Evolutionary conservation across 441 rosid genomes (phyloP), one percentile per base, ranked within the genome.

Genomic region (Adansonia madagascariensis): DNA sequence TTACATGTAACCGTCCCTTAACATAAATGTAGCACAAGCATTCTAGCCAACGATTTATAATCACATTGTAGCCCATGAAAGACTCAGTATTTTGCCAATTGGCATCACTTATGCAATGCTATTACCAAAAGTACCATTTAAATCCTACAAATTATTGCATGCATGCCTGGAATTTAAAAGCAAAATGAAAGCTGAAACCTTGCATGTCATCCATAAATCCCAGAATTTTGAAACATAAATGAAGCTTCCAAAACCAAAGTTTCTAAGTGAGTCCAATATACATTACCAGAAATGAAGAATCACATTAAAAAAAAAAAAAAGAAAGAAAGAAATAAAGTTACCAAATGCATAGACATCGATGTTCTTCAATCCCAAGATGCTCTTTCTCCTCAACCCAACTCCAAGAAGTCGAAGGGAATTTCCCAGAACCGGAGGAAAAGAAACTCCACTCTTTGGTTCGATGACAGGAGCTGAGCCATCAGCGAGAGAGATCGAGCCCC

Each of bases 311-410:
- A 1, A 6, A 64, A 27, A 46, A 47, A 18, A 7, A 59, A 57
- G 64, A 47, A 44, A 57, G 18, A 44, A 1, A 5, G 14, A 70
- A 56, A 12, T 2, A 41, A 0, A 3, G 70, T 47, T 89, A 94
- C 97, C 98, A 70, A 89, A 95, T 56, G 98, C 97, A 73, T 91
- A 93, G 82, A 90, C 92, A 80, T 95, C 94, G 75, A 93, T 92
- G 90, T 90, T 91, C 91, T 92, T 95, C 84, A 93, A 80, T 4
- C 98, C 98, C 75, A 93, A 70, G 17, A 93, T 27, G 74, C 85
- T 82, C 89, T 92, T 95, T 80, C 77, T 92, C 88, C 99, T 86
- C 86, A 92, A 77, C 63, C 99, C 99, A 39, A 89, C 84, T 14
- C 99, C 97, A 75, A 95, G 87, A 59, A 95, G 92, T 68, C 78